These are phyloP conservation scores for Alternaria gaisen DNA, from an alignment of 2,329 filamentous ascomycete genomes.

Conservation along the genomic window DNA sequence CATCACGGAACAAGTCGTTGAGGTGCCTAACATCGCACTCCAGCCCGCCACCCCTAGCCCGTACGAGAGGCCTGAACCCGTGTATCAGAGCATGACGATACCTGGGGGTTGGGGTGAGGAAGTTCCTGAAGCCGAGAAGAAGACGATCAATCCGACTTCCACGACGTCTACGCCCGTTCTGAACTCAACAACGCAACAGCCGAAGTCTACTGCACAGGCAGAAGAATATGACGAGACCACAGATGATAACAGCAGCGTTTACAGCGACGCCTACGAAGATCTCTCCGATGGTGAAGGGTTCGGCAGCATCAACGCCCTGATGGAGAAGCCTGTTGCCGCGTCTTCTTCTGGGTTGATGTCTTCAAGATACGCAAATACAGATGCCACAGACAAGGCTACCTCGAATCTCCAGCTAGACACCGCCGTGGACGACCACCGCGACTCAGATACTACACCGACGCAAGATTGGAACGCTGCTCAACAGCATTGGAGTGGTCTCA, in stretches of 20 bases:
- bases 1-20: conserved; percentile 21
- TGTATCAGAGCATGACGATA: conserved; percentile 37
- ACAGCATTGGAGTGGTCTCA: conserved; percentile 74
- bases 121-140: conserved; percentile 27
- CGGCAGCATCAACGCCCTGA: conserved; percentile 75
- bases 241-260: conserved; percentile 63
- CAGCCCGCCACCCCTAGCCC: conserved; percentile 49
- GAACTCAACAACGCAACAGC: conserved; percentile 14
- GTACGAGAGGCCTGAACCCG: conserved; percentile 34
- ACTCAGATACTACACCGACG: conserved; percentile 19
- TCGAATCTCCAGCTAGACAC: conserved; percentile 24
- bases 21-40: conserved; percentile 47
- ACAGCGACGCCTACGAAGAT: conserved; percentile 81
- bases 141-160: not conserved
- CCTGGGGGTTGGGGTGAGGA: conserved; percentile 46
- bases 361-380: conserved; percentile 37
- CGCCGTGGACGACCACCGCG: conserved; percentile 13
- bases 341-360: conserved; percentile 33
- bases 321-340: conserved; percentile 64
- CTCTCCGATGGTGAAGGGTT: conserved; percentile 73
- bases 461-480: conserved; percentile 74
- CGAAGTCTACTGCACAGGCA: conserved; percentile 4
- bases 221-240: conserved; percentile 36
- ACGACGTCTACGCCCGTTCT: not conserved
- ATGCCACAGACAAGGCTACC: conserved; percentile 20